Evolutionary conservation across 345 rosid species (phyloP).

Genomic region (Noccaea caerulescens): DNA sequence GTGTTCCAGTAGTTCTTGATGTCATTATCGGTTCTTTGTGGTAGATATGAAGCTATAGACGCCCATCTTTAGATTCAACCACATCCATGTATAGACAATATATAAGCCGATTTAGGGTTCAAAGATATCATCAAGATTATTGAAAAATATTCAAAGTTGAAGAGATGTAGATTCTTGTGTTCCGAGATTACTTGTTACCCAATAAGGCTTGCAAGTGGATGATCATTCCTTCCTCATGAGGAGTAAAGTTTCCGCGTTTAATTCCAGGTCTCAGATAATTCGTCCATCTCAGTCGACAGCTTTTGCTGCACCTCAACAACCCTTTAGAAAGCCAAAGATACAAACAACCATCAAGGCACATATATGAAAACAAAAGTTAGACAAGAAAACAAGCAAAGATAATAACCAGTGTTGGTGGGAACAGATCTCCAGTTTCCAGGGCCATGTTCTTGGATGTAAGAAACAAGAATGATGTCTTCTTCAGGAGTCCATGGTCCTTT

Average conservation of each 20-base stretch:
- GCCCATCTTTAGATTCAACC: constrained; percentile 76
- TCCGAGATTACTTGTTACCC: constrained; percentile 96
- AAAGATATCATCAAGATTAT: constrained; percentile 18
- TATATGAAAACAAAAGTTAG: not conserved
- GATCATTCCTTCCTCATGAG: constrained; percentile 98
- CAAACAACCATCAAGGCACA: constrained; percentile 16
- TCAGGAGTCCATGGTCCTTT: constrained; percentile 99
- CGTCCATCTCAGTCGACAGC: constrained; percentile 99
- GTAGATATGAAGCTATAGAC: constrained; percentile 97
- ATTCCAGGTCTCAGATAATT: constrained; percentile 98
- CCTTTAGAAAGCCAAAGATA: constrained; percentile 51
- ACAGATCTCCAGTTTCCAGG: constrained; percentile 99
- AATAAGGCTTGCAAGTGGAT: constrained; percentile 95
- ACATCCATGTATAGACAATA: not conserved
- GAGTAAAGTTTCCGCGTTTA: constrained; percentile 92
- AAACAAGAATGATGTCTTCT: constrained; percentile 88
- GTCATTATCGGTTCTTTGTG: constrained; percentile 94
- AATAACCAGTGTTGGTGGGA: constrained; percentile 85
- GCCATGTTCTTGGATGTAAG: constrained; percentile 94
- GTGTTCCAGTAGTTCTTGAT: constrained; percentile 99
- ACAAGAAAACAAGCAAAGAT: not conserved
- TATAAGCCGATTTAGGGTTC: constrained; percentile 31
- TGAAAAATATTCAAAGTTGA: not conserved
- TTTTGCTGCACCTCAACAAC: constrained; percentile 90
- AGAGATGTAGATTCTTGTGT: constrained; percentile 29